phyloP scores from a whole-genome alignment of 106 monocot genomes.

The Xerophyta viscosa region DNA sequence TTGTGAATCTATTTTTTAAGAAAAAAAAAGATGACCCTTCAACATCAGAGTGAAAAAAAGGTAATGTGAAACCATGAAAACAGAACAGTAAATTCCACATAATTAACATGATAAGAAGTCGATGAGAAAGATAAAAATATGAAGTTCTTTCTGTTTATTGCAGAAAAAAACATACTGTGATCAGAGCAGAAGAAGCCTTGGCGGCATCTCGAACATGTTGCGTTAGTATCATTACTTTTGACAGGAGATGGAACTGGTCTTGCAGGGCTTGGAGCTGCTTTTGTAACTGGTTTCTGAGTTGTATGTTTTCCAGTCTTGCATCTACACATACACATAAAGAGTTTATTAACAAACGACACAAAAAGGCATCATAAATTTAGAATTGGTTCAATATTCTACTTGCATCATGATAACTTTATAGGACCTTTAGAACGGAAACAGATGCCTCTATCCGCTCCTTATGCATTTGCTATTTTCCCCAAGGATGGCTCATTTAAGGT shows the following conservation, averaged over 20 bases:
- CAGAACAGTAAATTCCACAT: not conserved
- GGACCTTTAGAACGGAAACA: too few species aligned
- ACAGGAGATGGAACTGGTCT: slow-evolving; percentile 22
- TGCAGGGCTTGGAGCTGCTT: slow-evolving; percentile 25
- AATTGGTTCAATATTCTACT: not conserved
- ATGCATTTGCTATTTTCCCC: too few species aligned
- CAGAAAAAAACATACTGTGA: slow-evolving; percentile 56
- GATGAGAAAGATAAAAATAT: too few species aligned
- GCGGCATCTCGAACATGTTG: slow-evolving; percentile 71
- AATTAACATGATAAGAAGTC: too few species aligned
- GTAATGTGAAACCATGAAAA: not conserved
- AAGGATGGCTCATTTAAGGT: too few species aligned
- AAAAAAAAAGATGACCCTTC: not conserved
- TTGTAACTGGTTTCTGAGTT: slow-evolving; percentile 67
- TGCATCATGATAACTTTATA: not conserved
- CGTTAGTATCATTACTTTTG: slow-evolving; percentile 23
- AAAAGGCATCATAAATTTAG: not conserved
- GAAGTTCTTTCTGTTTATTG: too few species aligned
- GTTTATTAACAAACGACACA: slow-evolving; percentile 12
- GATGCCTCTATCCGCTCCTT: too few species aligned
- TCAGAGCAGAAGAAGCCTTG: slow-evolving; percentile 99
- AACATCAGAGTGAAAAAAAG: not conserved
- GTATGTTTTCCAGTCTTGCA: slow-evolving; percentile 95
- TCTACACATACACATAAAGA: too few species aligned
- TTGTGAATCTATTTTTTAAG: slow-evolving; percentile 79